phyloP scores from a whole-genome alignment of 108 stramenopile genomes.

The Tribonema minus region DNA sequence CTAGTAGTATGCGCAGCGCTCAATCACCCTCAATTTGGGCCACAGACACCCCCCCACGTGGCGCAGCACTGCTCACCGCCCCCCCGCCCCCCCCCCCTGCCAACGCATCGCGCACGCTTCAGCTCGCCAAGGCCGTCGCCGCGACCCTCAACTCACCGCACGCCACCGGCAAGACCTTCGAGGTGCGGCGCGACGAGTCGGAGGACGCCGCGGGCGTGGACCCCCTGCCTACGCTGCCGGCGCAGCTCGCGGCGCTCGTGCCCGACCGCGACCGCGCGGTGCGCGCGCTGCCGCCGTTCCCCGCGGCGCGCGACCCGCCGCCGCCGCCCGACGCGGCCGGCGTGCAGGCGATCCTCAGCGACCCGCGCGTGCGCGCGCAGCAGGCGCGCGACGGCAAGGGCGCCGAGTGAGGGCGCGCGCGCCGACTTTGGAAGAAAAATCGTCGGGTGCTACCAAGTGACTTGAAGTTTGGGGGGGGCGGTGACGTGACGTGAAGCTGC shows the following conservation, averaged over 20 bases:
- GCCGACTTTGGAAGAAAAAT: too few relatives aligned
- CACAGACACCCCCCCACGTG: too few relatives aligned
- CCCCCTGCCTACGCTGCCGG: slow-evolving; percentile 8
- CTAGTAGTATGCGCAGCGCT: too few relatives aligned
- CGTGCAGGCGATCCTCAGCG: slow-evolving; percentile 29
- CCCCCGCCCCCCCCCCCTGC: too few relatives aligned
- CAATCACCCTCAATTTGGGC: too few relatives aligned
- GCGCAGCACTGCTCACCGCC: too few relatives aligned
- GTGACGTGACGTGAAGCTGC: too few relatives aligned
- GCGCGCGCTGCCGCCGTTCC: slow-evolving; percentile 15
- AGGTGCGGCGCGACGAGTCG: slow-evolving; percentile 33
- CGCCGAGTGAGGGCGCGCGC: too few relatives aligned
- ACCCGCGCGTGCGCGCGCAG: slow-evolving; percentile 31
- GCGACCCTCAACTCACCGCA: slow-evolving; percentile 23
- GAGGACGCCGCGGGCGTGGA: slow-evolving; percentile 11
- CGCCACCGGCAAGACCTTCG: slow-evolving; percentile 33
- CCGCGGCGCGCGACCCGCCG: slow-evolving; percentile 28
- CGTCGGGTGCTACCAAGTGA: too few relatives aligned
- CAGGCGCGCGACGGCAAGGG: too few relatives aligned
- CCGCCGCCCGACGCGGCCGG: slow-evolving; percentile 6
- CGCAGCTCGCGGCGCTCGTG: slow-evolving; percentile 16
- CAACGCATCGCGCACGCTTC: too few relatives aligned
- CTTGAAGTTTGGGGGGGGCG: too few relatives aligned
- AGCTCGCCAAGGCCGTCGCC: slow-evolving; percentile 17
- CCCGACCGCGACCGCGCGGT: slow-evolving; percentile 21